Conservation (phyloP, 2,329 filamentous ascomycete species). For the Hortaea werneckii region DNA sequence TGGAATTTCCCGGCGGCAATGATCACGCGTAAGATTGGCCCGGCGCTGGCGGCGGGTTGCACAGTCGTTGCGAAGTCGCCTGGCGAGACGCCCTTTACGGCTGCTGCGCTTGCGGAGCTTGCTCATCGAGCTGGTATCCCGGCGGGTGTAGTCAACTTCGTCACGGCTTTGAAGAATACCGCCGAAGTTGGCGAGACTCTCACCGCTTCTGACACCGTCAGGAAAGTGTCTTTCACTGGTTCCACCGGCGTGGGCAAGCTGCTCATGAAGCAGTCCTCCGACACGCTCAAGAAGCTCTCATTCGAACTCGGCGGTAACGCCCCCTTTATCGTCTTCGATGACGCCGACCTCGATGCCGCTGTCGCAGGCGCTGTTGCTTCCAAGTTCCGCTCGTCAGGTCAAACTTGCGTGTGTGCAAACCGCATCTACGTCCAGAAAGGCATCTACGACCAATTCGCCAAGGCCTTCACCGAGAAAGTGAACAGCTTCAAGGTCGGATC, state of each 20-base stretch:
- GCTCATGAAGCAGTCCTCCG: slow-evolving; percentile 82
- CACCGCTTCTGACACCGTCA: slow-evolving; percentile 64
- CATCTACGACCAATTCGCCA: slow-evolving; percentile 66
- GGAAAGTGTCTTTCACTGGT: slow-evolving; percentile 91
- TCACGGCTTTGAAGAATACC: slow-evolving; percentile 73
- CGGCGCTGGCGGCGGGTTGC: slow-evolving; percentile 81
- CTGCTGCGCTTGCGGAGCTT: slow-evolving; percentile 78
- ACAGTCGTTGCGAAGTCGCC: slow-evolving; percentile 89
- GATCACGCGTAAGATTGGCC: slow-evolving; percentile 40
- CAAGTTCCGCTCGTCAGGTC: slow-evolving; percentile 90
- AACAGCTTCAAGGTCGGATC: slow-evolving; percentile 64
- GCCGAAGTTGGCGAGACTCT: slow-evolving; percentile 65
- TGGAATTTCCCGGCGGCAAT: slow-evolving; percentile 65
- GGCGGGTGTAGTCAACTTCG: slow-evolving; percentile 79
- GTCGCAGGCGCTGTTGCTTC: slow-evolving; percentile 72
- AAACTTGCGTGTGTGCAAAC: slow-evolving; percentile 80
- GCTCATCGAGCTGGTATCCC: slow-evolving; percentile 81
- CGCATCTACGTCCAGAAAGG: slow-evolving; percentile 68
- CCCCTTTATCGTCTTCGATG: slow-evolving; percentile 94
- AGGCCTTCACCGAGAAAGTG: slow-evolving; percentile 61
- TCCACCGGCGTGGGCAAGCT: slow-evolving; percentile 56
- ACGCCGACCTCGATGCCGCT: slow-evolving; percentile 74
- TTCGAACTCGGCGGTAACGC: slow-evolving; percentile 93
- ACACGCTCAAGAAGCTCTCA: slow-evolving; percentile 75
- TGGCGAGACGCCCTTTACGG: slow-evolving; percentile 83